Conservation (phyloP, 2,329 filamentous ascomycete species). For the Cordyceps tenuipes region DNA sequence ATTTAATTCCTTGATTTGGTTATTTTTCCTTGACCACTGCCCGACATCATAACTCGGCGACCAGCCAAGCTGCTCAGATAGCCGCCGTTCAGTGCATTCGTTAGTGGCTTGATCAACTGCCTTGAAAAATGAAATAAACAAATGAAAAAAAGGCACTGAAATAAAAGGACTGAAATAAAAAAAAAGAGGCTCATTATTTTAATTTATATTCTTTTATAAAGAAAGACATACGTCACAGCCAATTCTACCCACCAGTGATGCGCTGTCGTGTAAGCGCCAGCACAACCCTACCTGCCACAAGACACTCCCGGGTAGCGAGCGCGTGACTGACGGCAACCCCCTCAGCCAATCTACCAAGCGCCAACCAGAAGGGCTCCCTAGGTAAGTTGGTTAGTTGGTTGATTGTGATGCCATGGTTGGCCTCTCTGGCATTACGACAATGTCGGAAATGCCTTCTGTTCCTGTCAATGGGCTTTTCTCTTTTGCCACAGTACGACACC, state of each 20-base stretch:
- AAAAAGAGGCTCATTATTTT: not conserved
- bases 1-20: too few species aligned
- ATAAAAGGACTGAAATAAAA: too few species aligned
- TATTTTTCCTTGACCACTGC: too few species aligned
- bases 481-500: not conserved
- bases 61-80: too few species aligned
- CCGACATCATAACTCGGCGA: too few species aligned
- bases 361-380: not conserved
- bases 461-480: not conserved
- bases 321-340: not conserved
- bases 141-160: too few species aligned
- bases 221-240: not conserved
- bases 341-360: not conserved
- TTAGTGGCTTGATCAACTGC: too few species aligned
- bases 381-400: too few species aligned
- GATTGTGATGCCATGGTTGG: not conserved
- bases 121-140: too few species aligned
- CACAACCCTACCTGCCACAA: not conserved
- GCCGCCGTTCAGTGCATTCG: too few species aligned
- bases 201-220: not conserved
- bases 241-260: not conserved
- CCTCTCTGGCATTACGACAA: not conserved
- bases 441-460: not conserved
- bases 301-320: not conserved
- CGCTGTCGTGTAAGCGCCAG: not conserved